These are phyloP conservation scores for Paramecium caudatum DNA, from an alignment of 73 alveolate species.

Conservation along the genomic window DNA sequence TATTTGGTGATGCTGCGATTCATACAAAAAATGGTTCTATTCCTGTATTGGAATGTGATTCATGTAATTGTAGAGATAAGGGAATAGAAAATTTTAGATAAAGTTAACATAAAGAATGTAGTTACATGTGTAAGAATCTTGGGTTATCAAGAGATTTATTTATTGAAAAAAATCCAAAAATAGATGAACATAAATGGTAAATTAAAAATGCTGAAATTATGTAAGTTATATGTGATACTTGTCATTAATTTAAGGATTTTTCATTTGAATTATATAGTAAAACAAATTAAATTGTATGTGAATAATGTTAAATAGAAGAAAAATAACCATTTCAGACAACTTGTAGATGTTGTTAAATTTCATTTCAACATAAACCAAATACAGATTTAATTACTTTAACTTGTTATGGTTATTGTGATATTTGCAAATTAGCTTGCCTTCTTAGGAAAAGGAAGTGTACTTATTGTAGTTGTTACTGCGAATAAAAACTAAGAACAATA, in stretches of 20 bases:
- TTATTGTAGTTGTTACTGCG: neutral
- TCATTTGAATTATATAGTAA: neutral
- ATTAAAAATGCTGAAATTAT: neutral
- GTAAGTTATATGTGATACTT: neutral
- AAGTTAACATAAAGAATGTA: neutral
- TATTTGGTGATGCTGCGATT: constrained; percentile 66
- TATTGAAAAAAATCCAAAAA: neutral
- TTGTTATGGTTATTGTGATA: constrained; percentile 11
- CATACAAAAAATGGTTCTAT: neutral
- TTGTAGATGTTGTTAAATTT: neutral
- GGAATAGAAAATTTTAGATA: neutral
- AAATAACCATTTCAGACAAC: neutral
- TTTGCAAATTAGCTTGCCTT: neutral
- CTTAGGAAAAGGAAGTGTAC: neutral
- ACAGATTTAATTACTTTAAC: neutral
- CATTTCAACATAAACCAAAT: constrained; percentile 4
- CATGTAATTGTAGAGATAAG: neutral
- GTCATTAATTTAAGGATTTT: neutral
- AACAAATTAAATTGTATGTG: constrained; percentile 1
- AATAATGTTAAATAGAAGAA: neutral
- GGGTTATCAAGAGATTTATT: neutral
- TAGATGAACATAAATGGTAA: neutral
- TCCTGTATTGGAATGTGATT: neutral
- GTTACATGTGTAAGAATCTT: neutral
- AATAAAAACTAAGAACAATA: neutral